phyloP scores from a whole-genome alignment of 768 basidiomycete genomes.

The Harrya chromipes region DNA sequence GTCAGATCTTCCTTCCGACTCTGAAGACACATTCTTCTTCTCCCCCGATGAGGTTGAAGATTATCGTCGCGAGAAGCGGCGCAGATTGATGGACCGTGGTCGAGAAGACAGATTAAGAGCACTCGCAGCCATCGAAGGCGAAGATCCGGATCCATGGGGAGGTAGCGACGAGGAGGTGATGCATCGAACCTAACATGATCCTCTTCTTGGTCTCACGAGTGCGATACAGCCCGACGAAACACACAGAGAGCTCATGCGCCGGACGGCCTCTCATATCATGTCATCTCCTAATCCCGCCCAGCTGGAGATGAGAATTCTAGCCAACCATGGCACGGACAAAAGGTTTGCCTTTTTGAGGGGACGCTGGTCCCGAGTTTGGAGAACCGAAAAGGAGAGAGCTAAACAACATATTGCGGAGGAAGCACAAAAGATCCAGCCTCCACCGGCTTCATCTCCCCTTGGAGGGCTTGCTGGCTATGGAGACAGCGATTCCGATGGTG shows the following conservation, averaged over 20 bases:
- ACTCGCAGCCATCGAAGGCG: constrained; percentile 44
- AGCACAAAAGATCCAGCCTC: constrained; percentile 16
- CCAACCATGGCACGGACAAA: constrained; percentile 74
- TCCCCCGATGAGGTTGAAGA: constrained; percentile 63
- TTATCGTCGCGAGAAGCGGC: constrained; percentile 64
- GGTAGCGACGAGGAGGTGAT: too few species aligned
- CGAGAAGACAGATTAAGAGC: constrained; percentile 65
- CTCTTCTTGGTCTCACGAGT: constrained; percentile 8
- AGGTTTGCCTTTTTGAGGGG: too few species aligned
- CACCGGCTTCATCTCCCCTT: constrained; percentile 29
- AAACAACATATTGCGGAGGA: constrained; percentile 29
- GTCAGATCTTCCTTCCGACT: constrained; percentile 82
- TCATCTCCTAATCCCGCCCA: constrained; percentile 75
- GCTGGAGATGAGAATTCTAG: constrained; percentile 84
- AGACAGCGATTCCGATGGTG: too few species aligned
- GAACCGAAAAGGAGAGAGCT: constrained; percentile 46
- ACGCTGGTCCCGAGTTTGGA: constrained; percentile 71
- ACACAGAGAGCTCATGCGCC: constrained; percentile 64
- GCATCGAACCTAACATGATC: not conserved
- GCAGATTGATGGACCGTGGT: constrained; percentile 53
- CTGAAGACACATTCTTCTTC: constrained; percentile 84
- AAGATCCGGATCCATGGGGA: too few species aligned
- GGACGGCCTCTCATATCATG: constrained; percentile 67
- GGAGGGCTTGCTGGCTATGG: constrained; percentile 56
- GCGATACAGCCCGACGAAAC: constrained; percentile 51